Conservation (phyloP, 2,329 filamentous ascomycete genomes). For the Paecilomyces sp. region DNA sequence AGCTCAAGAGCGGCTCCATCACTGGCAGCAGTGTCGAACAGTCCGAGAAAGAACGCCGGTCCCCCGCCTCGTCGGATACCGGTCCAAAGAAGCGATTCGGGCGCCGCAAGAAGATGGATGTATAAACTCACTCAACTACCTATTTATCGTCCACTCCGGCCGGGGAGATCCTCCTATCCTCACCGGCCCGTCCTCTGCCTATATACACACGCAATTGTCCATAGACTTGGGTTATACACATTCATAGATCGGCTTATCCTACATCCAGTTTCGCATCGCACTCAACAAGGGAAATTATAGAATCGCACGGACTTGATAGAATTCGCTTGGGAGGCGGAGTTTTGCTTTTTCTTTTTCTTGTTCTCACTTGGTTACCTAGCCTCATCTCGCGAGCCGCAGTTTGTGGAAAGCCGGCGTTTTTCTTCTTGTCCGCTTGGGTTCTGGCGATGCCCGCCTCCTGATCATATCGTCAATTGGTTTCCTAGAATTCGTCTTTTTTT, state of each 20-base stretch:
- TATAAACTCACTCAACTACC: background rate
- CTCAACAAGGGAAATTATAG: background rate
- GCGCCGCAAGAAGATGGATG: background rate
- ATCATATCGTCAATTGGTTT: background rate
- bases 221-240: background rate
- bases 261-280: background rate
- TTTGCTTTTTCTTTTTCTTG: background rate
- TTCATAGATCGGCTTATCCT: background rate
- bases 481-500: background rate
- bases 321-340: background rate
- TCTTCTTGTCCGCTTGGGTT: background rate
- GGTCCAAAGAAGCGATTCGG: background rate
- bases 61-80: background rate
- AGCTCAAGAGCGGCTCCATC: slow-evolving; percentile 9
- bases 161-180: background rate
- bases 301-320: background rate
- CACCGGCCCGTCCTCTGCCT: background rate
- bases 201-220: background rate
- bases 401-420: background rate
- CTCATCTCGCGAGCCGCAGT: background rate
- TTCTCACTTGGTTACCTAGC: background rate
- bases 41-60: background rate
- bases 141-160: background rate
- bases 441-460: background rate
- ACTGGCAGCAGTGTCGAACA: background rate